These are phyloP conservation scores for Pyrus pyrifolia DNA, from an alignment of 306 rosid genomes.

Conservation along the genomic window DNA sequence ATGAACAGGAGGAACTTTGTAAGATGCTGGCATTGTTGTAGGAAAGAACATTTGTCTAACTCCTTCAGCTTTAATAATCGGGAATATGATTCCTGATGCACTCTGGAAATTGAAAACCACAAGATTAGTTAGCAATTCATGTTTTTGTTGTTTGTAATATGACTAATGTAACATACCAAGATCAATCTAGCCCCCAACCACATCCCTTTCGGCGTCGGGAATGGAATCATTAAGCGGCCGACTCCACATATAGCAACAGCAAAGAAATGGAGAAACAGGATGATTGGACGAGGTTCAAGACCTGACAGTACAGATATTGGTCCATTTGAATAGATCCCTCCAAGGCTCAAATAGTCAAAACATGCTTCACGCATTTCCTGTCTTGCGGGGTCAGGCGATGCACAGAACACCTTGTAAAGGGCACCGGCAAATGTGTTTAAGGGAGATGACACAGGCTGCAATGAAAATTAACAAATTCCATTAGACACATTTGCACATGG, in stretches of 20 bases:
- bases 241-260: constrained; percentile 74
- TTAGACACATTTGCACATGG: neutral
- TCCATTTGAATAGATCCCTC: constrained; percentile 68
- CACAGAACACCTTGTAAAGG: constrained; percentile 70
- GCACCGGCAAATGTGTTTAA: constrained; percentile 85
- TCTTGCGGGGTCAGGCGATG: constrained; percentile 69
- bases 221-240: constrained; percentile 60
- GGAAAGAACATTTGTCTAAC: constrained; percentile 80
- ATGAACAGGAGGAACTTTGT: constrained; percentile 55
- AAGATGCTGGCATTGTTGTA: constrained; percentile 59
- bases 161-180: constrained; percentile 15
- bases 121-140: neutral
- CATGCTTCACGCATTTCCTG: constrained; percentile 69
- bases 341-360: constrained; percentile 73
- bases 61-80: constrained; percentile 72
- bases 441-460: constrained; percentile 82
- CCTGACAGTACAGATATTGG: constrained; percentile 71
- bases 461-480: neutral
- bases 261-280: constrained; percentile 62
- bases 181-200: constrained; percentile 64
- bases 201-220: constrained; percentile 50
- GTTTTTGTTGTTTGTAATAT: neutral
- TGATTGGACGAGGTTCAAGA: constrained; percentile 56
- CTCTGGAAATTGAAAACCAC: constrained; percentile 29
- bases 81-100: constrained; percentile 67